Evolutionary conservation across 73 alveolate species (phyloP), one percentile per base, ranked within the genome.

Genomic region (Durusdinium trenchii): DNA sequence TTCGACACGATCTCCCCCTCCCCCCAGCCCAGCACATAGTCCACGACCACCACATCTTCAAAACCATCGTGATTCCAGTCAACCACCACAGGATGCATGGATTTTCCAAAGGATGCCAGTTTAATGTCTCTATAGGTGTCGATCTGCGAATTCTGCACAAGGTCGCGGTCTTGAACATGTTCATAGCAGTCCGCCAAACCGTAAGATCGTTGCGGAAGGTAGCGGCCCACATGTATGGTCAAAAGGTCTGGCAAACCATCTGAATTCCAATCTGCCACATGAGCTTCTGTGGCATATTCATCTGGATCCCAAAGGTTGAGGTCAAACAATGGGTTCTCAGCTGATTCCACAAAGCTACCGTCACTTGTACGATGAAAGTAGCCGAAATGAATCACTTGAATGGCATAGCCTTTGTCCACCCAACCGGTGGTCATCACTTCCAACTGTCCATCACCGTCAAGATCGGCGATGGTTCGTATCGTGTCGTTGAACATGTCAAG

Each of bases 31-130:
- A n/a, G n/a, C n/a, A n/a, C n/a, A 23, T 57, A 57, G 12, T 12
- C 69, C 12, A 57, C 51, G 6, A 35, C 50, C 1, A 83, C 5
- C 12, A 86, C n/a, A 46, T 86, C 95, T 9, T 16, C 42, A 16
- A 38, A 38, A 67, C 95, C 95, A 57, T 86, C 95, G 18, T 35
- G 20, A 60, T 57, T 86, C 95, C 95, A 86, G 81, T 86, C 95
- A 6, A 40, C 82, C 32, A 57, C n/a, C 9, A 50, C 7, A 42
- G 35, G 30, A 1, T 38, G 62, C 7, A 10, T 43, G 35, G 32
- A 3, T 40, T 32, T 30, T 30, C 40, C 47, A 9, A 20, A 26
- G 26, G 35, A 16, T 38, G 46, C 81, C 3, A 67, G 46, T 12
- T 48, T n/a, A 32, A 83, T n/a, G 35, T 83, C 94, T 50, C n/a